Base-by-base conservation (phyloP, 1,284 basidiomycete species). In the Hymenochaete sp. region DNA sequence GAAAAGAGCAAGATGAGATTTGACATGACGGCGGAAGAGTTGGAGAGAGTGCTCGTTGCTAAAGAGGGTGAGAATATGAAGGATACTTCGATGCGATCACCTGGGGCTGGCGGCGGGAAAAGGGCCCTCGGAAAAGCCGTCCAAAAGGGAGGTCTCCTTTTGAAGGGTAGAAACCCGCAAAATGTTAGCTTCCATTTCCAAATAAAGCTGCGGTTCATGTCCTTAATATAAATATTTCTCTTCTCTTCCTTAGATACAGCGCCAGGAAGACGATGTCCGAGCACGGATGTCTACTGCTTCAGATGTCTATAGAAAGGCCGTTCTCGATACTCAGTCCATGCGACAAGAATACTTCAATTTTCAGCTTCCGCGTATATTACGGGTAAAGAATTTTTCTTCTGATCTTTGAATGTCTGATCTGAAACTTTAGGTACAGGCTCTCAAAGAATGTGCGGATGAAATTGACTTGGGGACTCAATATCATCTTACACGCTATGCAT, bases 311-410 rank as follows among this genome's bases (percentile, higher is more conserved):
- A 73, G 91, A 48, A 92, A 93, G 64, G 82, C 92, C 9, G 84
- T 97, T n/a, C 76, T 80, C 21, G 90, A 93, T 54, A 89, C 88
- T 8, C 93, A 97, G 63, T 71, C 79, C 2, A 78, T 92, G 64
- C 75, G 93, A 43, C 93, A 97, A 62, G 95, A 98, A 61, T 98
- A 95, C 63, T 98, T 97, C 66, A 95, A 96, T 62, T 86, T 95
- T 58, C 95, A 98, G 59, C 67, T 97, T 37, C 95, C 96, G 36
- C 83, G 92, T 55, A 88, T 98, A 52, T 65, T 98, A 38, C 76
- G 96, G 41, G 92, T 93, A 61, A 60, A 83, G 71, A 38, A 38
- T n/a, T 21, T n/a, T 24, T 33, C 10, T 44, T 27, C 9, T 43
- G 8, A 11, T 14, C 21, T 21, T 50, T 14, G 40, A 33, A 13